Conservation (phyloP, 805 yeast genomes). For the Kodamaea leandrae region DNA sequence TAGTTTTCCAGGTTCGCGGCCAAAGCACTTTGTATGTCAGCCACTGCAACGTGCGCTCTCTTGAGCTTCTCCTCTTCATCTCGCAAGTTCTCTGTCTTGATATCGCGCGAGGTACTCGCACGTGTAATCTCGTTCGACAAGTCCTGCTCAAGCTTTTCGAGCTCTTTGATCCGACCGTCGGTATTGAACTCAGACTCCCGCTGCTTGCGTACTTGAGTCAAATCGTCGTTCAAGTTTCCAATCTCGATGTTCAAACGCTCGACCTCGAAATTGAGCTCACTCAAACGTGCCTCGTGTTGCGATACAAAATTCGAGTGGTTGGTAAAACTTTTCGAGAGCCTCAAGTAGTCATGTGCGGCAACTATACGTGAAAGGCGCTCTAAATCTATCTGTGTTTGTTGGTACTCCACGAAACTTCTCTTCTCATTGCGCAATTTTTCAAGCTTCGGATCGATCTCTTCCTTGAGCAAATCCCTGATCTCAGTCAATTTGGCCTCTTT, state of each 20-base stretch:
- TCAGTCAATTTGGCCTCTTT: conserved; percentile 83
- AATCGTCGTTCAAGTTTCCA: conserved; percentile 55
- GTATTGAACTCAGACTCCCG: conserved; percentile 58
- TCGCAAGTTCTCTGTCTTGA: conserved; percentile 52
- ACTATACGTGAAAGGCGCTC: conserved; percentile 74
- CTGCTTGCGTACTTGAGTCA: conserved; percentile 49
- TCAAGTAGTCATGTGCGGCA: conserved; percentile 69
- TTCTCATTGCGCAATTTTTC: conserved; percentile 79
- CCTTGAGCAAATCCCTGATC: conserved; percentile 66
- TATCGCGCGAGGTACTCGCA: conserved; percentile 57
- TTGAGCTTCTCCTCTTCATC: conserved; percentile 48
- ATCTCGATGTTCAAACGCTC: conserved; percentile 55
- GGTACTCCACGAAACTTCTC: conserved; percentile 78
- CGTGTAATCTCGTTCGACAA: conserved; percentile 66
- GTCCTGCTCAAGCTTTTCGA: conserved; percentile 57
- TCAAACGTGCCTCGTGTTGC: conserved; percentile 40
- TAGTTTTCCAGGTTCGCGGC: conserved; percentile 37
- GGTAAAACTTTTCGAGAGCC: conserved; percentile 38
- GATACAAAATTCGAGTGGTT: conserved; percentile 44
- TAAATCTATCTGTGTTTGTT: conserved; percentile 75
- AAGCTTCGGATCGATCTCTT: conserved; percentile 91
- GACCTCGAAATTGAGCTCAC: conserved; percentile 42
- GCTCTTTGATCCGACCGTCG: conserved; percentile 56
- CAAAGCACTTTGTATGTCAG: conserved; percentile 30
- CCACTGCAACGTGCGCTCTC: conserved; percentile 31